Evolutionary conservation across 352 stramenopile genomes (phyloP).

Genomic region (Globisporangium iwayamae): DNA sequence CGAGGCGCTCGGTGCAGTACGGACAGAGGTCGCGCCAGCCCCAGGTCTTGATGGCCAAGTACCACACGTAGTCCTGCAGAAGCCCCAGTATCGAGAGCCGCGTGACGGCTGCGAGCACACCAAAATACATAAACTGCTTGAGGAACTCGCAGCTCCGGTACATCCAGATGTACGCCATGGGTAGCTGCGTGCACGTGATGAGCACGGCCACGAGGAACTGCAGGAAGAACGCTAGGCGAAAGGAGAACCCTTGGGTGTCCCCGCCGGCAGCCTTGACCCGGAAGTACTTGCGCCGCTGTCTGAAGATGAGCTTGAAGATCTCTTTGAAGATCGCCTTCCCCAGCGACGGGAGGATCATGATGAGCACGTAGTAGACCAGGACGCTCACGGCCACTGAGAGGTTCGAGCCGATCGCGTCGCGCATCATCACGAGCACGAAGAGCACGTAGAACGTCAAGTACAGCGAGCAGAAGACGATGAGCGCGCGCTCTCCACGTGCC

Average conservation of each 20-base stretch:
- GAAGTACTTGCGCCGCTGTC: conserved; percentile 66
- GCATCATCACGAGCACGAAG: conserved; percentile 63
- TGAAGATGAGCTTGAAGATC: conserved; percentile 74
- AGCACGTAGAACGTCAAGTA: conserved; percentile 78
- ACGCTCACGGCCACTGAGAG: conserved; percentile 39
- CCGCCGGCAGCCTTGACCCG: conserved; percentile 40
- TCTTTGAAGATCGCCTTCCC: conserved; percentile 74
- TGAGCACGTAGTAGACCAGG: conserved; percentile 47
- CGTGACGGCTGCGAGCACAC: conserved; percentile 44
- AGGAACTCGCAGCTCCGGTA: conserved; percentile 60
- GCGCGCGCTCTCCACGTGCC: conserved; percentile 46
- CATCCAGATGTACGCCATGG: conserved; percentile 69
- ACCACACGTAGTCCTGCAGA: conserved; percentile 49
- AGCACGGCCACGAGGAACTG: conserved; percentile 52
- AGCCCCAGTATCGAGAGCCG: conserved; percentile 55
- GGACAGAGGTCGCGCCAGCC: conserved; percentile 61
- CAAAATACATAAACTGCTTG: conserved; percentile 69
- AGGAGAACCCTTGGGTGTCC: conserved; percentile 45
- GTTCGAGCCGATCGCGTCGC: conserved; percentile 30
- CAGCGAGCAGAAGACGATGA: conserved; percentile 66
- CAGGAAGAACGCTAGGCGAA: conserved; percentile 50
- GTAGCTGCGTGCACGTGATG: conserved; percentile 43
- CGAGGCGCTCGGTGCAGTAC: conserved; percentile 59
- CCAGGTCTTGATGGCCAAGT: conserved; percentile 50
- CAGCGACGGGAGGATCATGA: conserved; percentile 47